These are phyloP conservation scores for Clavaria fumosa DNA, from an alignment of 768 basidiomycete species.

Conservation along the genomic window DNA sequence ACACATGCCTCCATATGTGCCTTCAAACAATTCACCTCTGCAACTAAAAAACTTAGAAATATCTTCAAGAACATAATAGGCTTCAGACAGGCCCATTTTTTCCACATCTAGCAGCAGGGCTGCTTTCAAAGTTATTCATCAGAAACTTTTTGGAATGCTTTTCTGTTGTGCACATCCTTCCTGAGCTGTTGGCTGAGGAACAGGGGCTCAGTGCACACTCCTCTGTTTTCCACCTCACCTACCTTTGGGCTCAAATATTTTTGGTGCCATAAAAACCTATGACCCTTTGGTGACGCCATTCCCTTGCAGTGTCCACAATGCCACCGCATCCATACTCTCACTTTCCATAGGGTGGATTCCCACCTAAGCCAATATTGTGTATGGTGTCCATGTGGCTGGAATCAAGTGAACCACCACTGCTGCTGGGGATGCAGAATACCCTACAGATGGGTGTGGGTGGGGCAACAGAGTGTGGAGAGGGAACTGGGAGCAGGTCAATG, in stretches of 20 bases:
- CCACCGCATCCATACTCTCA: no score
- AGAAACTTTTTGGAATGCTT: constrained; percentile 1
- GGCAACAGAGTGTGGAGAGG: no score
- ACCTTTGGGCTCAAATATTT: not conserved
- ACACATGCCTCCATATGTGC: no score
- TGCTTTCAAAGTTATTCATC: not conserved
- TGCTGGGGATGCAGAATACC: no score
- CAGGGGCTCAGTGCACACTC: not conserved
- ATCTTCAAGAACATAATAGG: not conserved
- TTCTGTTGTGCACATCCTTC: not conserved
- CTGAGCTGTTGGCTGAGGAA: not conserved
- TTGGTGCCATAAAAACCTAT: not conserved
- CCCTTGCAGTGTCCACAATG: not conserved
- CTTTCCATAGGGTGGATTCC: no score
- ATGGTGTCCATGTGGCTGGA: no score
- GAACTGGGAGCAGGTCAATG: no score
- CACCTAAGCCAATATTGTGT: no score
- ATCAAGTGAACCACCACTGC: no score
- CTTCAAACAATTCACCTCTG: no score
- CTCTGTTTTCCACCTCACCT: not conserved
- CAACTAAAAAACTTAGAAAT: no score
- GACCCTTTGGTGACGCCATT: not conserved
- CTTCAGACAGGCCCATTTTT: not conserved
- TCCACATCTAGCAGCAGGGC: not conserved
- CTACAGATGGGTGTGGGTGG: no score